Base-by-base conservation (phyloP, 208 protist species). In the Leishmania lainsoni region DNA sequence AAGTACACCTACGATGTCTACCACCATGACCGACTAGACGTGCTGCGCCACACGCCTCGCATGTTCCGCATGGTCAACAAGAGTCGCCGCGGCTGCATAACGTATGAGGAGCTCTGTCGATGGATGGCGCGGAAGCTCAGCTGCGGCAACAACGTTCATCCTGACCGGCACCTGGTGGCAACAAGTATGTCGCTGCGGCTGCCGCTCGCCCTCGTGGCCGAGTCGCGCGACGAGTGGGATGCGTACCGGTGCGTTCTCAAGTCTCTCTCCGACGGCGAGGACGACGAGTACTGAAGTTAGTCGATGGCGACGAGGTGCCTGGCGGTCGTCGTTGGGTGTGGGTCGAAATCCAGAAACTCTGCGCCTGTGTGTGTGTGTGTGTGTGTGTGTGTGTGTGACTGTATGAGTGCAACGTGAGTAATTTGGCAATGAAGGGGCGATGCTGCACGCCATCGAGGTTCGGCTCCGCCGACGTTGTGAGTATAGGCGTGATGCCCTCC, bases 111-210 rank as follows among this genome's bases (percentile, higher is more conserved):
- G 83, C 79, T 97, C 26, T 97, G 94, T 75, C 80, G 87, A 10
- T 97, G 93, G 92, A 85, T 97, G 81, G 94, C 92, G 20, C 90
- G 92, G 16, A 95, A 95, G 83, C 86, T 97, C 12, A 95, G 91
- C 74, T 93, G 89, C 66, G 91, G 92, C 48, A 86, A 84, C 75
- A 91, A 91, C 49, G 39, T 87, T 26, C 83, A 87, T 22, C 94
- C 94, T 0, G 90, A 97, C 69, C 87, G 87, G 59, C 94, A 95
- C 58, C 76, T 97, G 26, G 45, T 95, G 20, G 88, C 91, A 5
- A 92, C 89, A 20, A 81, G 87, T 74, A 95, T 93, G 90, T 95
- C 92, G 5, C 86, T 97, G 59, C 90, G 94, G 2, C 84, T 97
- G 52, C 93, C 93, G 22, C 75, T 94, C 65, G 85, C 88, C 29